phyloP scores from a whole-genome alignment of 495 filamentous ascomycete genomes.

The Friedmanniomyces simplex region DNA sequence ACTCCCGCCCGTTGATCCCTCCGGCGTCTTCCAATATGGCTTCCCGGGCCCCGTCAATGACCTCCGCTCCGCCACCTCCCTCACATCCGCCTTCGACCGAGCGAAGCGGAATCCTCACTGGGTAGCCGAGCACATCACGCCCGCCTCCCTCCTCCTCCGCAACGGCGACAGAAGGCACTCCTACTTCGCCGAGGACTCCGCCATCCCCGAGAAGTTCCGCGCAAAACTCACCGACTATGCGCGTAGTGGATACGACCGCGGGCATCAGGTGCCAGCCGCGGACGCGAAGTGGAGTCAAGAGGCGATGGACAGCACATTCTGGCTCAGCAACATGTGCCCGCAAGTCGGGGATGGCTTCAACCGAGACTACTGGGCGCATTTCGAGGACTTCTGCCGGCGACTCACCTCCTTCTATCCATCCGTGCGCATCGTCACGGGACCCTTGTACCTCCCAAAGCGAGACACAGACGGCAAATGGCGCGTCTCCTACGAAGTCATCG shows the following conservation, averaged over 20 bases:
- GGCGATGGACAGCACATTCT: conserved; percentile 91
- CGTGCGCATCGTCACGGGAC: conserved; percentile 86
- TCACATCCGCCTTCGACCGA: conserved; percentile 82
- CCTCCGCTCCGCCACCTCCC: conserved; percentile 58
- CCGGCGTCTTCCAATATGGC: conserved; percentile 90
- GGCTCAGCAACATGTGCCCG: conserved; percentile 90
- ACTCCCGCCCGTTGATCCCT: conserved; percentile 60
- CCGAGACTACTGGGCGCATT: conserved; percentile 96
- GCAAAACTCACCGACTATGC: conserved; percentile 86
- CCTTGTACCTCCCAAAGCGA: conserved; percentile 75
- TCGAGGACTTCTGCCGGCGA: conserved; percentile 89
- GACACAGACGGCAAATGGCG: conserved; percentile 87
- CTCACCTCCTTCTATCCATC: conserved; percentile 72
- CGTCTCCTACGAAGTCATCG: conserved; percentile 94
- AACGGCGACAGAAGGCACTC: conserved; percentile 78
- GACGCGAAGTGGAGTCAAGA: conserved; percentile 91
- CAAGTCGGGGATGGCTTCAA: conserved; percentile 98
- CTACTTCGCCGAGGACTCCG: conserved; percentile 68
- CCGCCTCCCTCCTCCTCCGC: conserved; percentile 61
- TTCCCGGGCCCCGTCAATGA: conserved; percentile 88
- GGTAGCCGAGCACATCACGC: conserved; percentile 96
- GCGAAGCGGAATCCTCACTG: conserved; percentile 85
- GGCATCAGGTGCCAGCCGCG: conserved; percentile 82
- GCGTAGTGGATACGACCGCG: conserved; percentile 69
- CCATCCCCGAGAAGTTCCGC: conserved; percentile 76